Base-by-base conservation (phyloP, 495 filamentous ascomycete genomes). In the Lophiotrema nucula region DNA sequence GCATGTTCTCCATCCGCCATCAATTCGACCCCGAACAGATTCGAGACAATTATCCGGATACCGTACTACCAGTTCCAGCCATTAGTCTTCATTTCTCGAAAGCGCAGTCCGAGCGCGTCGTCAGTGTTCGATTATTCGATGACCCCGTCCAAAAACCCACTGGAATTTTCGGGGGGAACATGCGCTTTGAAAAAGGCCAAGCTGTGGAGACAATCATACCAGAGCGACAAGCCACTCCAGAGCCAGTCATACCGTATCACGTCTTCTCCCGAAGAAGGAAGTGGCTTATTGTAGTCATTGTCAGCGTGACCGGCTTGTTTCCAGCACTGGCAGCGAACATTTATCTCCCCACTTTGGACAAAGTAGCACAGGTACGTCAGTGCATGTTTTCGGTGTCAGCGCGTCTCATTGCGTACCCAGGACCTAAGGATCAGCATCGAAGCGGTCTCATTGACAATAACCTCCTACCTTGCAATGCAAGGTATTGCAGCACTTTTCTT, bases 401-500 rank as follows among this genome's bases (percentile, higher is more conserved):
- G 8, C 31, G 15, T 8, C 8, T 8, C 8, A 8, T 35, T 15
- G 15, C 31, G 8, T 5, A 26, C 16, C 1, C 37, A 61, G 58
- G 50, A 49, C 10, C 25, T 61, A 15, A 18, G 19, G 23, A 18
- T 61, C 19, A 27, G 31, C 6, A 18, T 51, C 13, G 58, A 31
- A 2, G 11, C 15, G 8, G 42, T 56, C 4, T 16, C 41, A 6
- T 35, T 56, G 2, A 61, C 42, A 6, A 50, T 61, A 3, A 50
- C 43, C 2, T 19, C 45, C 0, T 77, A 76, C 51, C 74, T 78
- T 71, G 64, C 79, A 53, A 68, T 77, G 6, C 76, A 78, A 62
- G 77, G 77, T 22, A 50, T 78, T 33, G 74, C 75, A 22, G 73
- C 76, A 10, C 70, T 70, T 19, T 67, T 79, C 48, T 74, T 71